A percentile compares a stretch with the other conserved stretches of the same genome.
phyloP scores from a whole-genome alignment of 768 basidiomycete species.

The Boletus rubescentipes region DNA sequence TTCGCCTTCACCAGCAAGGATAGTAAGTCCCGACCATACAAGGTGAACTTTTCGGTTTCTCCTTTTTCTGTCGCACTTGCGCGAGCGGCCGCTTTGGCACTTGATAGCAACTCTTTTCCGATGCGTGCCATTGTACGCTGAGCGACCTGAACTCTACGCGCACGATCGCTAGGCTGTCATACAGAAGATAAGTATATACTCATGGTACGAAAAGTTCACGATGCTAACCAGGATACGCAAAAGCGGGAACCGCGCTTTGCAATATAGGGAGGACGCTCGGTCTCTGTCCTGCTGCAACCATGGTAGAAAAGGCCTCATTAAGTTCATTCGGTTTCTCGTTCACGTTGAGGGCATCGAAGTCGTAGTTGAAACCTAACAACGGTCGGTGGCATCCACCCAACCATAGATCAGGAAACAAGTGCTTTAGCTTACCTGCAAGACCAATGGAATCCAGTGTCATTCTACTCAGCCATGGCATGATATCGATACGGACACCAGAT shows the following conservation, averaged over 20 bases:
- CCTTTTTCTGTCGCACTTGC: slow-evolving; percentile 24
- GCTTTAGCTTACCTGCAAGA: slow-evolving; percentile 30
- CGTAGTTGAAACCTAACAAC: slow-evolving; percentile 35
- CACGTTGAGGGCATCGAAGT: slow-evolving; percentile 32
- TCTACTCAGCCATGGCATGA: slow-evolving; percentile 32
- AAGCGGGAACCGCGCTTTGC: slow-evolving; percentile 36
- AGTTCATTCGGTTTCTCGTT: slow-evolving; percentile 32
- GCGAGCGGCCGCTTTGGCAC: slow-evolving; percentile 45
- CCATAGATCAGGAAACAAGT: background rate
- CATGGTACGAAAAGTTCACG: background rate
- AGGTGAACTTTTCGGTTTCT: slow-evolving; percentile 34
- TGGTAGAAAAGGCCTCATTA: slow-evolving; percentile 30
- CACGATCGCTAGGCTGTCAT: slow-evolving; percentile 23
- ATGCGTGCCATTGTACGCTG: slow-evolving; percentile 47
- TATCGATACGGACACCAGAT: slow-evolving; percentile 25
- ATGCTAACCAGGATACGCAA: slow-evolving; percentile 41
- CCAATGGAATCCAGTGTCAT: slow-evolving; percentile 42
- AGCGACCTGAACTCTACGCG: slow-evolving; percentile 25
- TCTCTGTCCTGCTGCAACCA: slow-evolving; percentile 11
- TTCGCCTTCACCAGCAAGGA: slow-evolving; percentile 63
- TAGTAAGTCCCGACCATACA: slow-evolving; percentile 52
- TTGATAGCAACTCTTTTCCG: slow-evolving; percentile 45
- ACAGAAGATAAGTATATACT: background rate
- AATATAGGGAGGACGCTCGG: slow-evolving; percentile 29
- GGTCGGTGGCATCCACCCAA: background rate